phyloP scores from a whole-genome alignment of 1,139 yeast species.

The Diutina ranongensis region DNA sequence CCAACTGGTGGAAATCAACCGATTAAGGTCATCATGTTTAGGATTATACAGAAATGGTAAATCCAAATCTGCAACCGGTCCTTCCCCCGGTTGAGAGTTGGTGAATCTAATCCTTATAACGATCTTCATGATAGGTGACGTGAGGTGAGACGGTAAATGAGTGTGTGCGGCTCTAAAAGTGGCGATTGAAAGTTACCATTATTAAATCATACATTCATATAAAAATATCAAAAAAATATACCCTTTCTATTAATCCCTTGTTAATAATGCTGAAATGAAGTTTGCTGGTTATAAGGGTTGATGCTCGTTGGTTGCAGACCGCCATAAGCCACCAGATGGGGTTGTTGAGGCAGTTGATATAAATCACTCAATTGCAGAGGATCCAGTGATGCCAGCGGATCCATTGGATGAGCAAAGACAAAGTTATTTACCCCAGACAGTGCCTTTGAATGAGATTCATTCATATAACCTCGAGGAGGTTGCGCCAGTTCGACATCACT shows the following conservation, averaged over 20 bases:
- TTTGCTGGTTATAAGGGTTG: background rate
- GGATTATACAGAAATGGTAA: slow-evolving; percentile 21
- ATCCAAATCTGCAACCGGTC: slow-evolving; percentile 14
- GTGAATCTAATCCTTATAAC: slow-evolving; percentile 23
- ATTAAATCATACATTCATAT: background rate
- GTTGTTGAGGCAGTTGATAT: background rate
- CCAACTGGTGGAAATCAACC: slow-evolving; percentile 21
- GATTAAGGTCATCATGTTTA: slow-evolving; percentile 23
- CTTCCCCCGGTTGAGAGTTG: slow-evolving; percentile 14
- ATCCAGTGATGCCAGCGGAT: background rate
- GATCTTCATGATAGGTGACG: slow-evolving; percentile 12
- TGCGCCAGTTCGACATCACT: background rate
- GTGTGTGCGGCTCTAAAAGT: background rate
- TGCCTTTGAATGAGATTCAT: background rate
- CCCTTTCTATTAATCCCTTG: background rate
- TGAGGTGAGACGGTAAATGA: background rate
- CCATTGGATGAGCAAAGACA: background rate
- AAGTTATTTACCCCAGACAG: background rate
- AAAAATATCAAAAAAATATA: background rate
- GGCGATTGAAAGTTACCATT: background rate
- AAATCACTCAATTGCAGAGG: background rate
- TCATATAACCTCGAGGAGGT: background rate
- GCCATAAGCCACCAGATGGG: background rate
- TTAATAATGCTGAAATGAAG: background rate
- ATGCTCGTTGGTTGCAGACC: background rate